Evolutionary conservation across 2,329 filamentous ascomycete species (phyloP).

Genomic region (Coleophoma crateriformis): DNA sequence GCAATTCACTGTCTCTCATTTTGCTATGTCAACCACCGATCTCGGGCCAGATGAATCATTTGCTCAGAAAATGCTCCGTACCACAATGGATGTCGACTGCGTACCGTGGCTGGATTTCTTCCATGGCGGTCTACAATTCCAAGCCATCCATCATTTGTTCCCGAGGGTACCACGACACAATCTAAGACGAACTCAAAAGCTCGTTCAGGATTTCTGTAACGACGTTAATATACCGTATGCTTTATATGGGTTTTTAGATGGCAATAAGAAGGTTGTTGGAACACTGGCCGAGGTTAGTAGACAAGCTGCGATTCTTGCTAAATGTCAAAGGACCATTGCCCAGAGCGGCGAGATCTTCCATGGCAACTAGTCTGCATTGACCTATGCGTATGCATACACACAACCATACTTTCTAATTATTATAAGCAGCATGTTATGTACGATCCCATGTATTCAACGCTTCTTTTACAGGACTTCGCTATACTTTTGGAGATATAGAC

Average conservation of each 20-base stretch:
- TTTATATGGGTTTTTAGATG: slow-evolving; percentile 73
- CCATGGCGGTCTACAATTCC: slow-evolving; percentile 81
- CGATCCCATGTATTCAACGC: too few relatives aligned
- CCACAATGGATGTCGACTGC: slow-evolving; percentile 89
- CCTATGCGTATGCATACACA: too few relatives aligned
- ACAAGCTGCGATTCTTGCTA: slow-evolving; percentile 67
- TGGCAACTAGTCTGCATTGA: too few relatives aligned
- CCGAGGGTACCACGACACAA: slow-evolving; percentile 79
- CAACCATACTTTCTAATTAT: too few relatives aligned
- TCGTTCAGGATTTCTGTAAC: slow-evolving; percentile 72
- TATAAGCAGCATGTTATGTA: too few relatives aligned
- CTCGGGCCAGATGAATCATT: slow-evolving; percentile 77
- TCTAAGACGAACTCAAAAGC: slow-evolving; percentile 61
- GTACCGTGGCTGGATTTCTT: slow-evolving; percentile 80
- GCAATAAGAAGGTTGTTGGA: slow-evolving; percentile 73
- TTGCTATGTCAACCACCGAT: slow-evolving; percentile 83
- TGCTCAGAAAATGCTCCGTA: slow-evolving; percentile 79
- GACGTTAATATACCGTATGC: slow-evolving; percentile 79
- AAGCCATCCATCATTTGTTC: slow-evolving; percentile 78
- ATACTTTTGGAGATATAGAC: too few relatives aligned
- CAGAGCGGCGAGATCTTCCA: too few relatives aligned
- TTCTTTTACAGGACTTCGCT: too few relatives aligned
- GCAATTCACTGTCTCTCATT: slow-evolving; percentile 84
- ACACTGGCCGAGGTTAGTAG: slow-evolving; percentile 69
- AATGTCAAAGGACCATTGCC: slow-evolving; percentile 49